Conservation (phyloP, 1,139 yeast species). For the Scheffersomyces cryptocercus region DNA sequence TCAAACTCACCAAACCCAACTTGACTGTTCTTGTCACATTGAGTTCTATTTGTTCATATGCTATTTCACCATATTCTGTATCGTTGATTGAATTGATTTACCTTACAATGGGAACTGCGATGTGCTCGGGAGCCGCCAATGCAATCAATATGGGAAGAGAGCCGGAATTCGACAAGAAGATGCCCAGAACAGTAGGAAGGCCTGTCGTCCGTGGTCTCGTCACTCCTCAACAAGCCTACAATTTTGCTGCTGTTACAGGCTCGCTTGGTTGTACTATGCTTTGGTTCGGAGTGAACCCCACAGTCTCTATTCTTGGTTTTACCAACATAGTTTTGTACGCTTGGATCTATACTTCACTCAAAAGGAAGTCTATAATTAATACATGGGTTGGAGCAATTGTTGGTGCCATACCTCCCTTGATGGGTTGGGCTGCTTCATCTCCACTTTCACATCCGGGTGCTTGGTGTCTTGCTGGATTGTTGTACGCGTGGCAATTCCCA, state of each 20-base stretch:
- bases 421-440: conserved; percentile 99
- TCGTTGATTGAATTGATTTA: conserved; percentile 69
- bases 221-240: conserved; percentile 73
- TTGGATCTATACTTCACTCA: conserved; percentile 88
- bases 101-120: conserved; percentile 80
- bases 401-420: conserved; percentile 96
- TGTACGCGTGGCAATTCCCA: conserved; percentile 99
- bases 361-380: conserved; percentile 78
- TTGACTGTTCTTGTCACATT: conserved; percentile 85
- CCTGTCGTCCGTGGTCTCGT: conserved; percentile 89
- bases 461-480: conserved; percentile 87
- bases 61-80: conserved; percentile 80
- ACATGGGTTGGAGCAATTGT: conserved; percentile 99
- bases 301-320: conserved; percentile 77
- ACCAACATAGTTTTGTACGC: conserved; percentile 79
- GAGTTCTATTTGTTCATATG: conserved; percentile 91
- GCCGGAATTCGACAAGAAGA: conserved; percentile 81
- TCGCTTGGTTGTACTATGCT: conserved; percentile 67
- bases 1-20: conserved; percentile 86
- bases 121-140: conserved; percentile 92
- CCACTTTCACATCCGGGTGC: conserved; percentile 85
- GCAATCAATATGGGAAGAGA: conserved; percentile 97
- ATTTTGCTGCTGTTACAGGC: conserved; percentile 78
- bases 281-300: conserved; percentile 80
- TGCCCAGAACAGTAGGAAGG: conserved; percentile 86